These are phyloP conservation scores for Combretum micranthum DNA, from an alignment of 345 rosid species.

Conservation along the genomic window DNA sequence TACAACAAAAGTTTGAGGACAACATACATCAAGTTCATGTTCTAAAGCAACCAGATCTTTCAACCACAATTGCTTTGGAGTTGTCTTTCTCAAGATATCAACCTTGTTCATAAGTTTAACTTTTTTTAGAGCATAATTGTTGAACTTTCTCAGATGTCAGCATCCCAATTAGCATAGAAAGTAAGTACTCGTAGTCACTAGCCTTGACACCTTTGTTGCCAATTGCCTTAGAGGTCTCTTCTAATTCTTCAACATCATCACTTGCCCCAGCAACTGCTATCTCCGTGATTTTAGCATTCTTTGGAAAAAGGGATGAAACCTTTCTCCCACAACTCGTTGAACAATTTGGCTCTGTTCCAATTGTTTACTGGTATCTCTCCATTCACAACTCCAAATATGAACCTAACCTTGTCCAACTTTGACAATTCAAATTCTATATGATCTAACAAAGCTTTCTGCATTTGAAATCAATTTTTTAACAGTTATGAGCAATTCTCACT, in stretches of 20 bases:
- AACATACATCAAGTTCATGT: conserved; percentile 58
- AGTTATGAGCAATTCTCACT: not conserved
- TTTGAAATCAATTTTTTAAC: conserved; percentile 9
- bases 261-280: too few species aligned
- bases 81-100: conserved; percentile 42
- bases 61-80: conserved; percentile 63
- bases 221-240: conserved; percentile 37
- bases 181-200: conserved; percentile 76
- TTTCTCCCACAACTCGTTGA: conserved; percentile 60
- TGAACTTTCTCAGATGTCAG: conserved; percentile 80
- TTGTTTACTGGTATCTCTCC: conserved; percentile 86
- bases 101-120: conserved; percentile 52
- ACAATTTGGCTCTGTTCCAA: conserved; percentile 72
- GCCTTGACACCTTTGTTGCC: conserved; percentile 26
- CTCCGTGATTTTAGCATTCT: too few species aligned
- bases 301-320: too few species aligned
- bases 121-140: conserved; percentile 46
- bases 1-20: not conserved
- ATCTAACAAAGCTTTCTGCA: conserved; percentile 53
- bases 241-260: conserved; percentile 48
- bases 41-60: conserved; percentile 67
- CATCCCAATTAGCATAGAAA: conserved; percentile 66
- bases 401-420: conserved; percentile 75
- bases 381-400: conserved; percentile 78
- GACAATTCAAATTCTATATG: conserved; percentile 60